Conservation (phyloP, 2,329 filamentous ascomycete species). For the Alternaria sp. region DNA sequence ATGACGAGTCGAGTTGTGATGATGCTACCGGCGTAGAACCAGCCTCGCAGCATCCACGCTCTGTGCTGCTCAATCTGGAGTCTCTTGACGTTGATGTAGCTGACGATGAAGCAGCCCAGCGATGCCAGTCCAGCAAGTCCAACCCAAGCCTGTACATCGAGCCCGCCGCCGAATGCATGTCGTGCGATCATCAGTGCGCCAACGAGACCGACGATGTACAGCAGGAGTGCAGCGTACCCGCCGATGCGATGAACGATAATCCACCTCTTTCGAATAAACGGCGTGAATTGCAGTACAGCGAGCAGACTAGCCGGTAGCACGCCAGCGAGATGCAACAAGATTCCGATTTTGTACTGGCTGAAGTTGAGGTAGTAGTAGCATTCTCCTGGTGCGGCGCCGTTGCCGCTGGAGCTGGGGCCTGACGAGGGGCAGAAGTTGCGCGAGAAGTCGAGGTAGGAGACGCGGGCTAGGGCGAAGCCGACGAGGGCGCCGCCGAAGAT, state of each 20-base stretch:
- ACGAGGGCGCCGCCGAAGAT: conserved; percentile 27
- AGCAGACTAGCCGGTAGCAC: conserved; percentile 51
- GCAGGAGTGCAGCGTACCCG: conserved; percentile 61
- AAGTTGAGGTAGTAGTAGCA: conserved; percentile 52
- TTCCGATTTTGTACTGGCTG: conserved; percentile 45
- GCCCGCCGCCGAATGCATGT: conserved; percentile 60
- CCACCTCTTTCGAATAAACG: conserved; percentile 54
- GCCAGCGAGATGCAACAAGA: conserved; percentile 52
- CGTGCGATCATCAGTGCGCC: conserved; percentile 62
- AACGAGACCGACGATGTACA: conserved; percentile 55
- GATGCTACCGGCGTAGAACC: conserved; percentile 56
- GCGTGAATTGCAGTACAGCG: conserved; percentile 52
- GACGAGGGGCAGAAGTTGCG: conserved; percentile 25
- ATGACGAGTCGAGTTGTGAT: conserved; percentile 61
- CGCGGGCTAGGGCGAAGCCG: conserved; percentile 54
- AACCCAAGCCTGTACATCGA: conserved; percentile 57
- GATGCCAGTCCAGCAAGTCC: conserved; percentile 56
- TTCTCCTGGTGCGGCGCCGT: conserved; percentile 50
- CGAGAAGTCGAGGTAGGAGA: conserved; percentile 58
- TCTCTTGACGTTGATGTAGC: conserved; percentile 63
- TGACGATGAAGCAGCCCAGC: conserved; percentile 52
- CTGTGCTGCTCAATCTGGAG: conserved; percentile 59
- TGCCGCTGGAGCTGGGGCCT: conserved; percentile 9
- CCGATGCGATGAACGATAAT: conserved; percentile 65
- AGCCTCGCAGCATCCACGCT: conserved; percentile 38